phyloP scores from a whole-genome alignment of 257 asterid species.

The Solanum paucissectum region DNA sequence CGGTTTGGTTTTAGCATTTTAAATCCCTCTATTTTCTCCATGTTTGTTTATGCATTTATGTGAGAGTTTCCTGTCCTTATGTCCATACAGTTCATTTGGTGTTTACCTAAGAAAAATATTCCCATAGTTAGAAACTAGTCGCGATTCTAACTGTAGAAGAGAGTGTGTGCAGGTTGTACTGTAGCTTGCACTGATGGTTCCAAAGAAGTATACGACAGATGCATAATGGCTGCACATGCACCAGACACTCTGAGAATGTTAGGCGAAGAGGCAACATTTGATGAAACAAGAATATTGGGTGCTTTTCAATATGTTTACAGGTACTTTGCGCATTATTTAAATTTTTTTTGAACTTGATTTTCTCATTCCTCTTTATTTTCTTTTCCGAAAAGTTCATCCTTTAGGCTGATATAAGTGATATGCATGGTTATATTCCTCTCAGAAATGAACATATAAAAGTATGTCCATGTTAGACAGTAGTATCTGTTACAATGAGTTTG shows the following conservation, averaged over 20 bases:
- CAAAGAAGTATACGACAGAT: slow-evolving; percentile 36
- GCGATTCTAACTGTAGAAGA: neutral
- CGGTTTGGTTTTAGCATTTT: neutral
- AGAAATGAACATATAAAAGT: too few species aligned
- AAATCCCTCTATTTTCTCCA: neutral
- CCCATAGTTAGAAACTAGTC: neutral
- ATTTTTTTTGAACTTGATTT: neutral
- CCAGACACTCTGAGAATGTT: slow-evolving; percentile 62
- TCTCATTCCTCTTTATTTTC: too few species aligned
- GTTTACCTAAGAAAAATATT: neutral
- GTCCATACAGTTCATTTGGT: neutral
- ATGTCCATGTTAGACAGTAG: too few species aligned
- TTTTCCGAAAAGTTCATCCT: too few species aligned
- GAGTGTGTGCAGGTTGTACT: slow-evolving; percentile 42
- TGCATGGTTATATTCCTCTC: too few species aligned
- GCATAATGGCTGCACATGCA: slow-evolving; percentile 74
- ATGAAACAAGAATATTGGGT: slow-evolving; percentile 62
- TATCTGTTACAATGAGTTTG: too few species aligned
- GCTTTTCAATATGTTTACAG: slow-evolving; percentile 77
- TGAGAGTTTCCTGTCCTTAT: too few species aligned
- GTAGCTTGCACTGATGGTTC: slow-evolving; percentile 44
- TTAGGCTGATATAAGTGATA: too few species aligned
- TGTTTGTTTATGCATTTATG: neutral
- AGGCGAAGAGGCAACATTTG: slow-evolving; percentile 56
- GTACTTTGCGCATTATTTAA: slow-evolving; percentile 8